Evolutionary conservation across 768 basidiomycete genomes (phyloP).

Genomic region (Phlebiopsis gigantea): DNA sequence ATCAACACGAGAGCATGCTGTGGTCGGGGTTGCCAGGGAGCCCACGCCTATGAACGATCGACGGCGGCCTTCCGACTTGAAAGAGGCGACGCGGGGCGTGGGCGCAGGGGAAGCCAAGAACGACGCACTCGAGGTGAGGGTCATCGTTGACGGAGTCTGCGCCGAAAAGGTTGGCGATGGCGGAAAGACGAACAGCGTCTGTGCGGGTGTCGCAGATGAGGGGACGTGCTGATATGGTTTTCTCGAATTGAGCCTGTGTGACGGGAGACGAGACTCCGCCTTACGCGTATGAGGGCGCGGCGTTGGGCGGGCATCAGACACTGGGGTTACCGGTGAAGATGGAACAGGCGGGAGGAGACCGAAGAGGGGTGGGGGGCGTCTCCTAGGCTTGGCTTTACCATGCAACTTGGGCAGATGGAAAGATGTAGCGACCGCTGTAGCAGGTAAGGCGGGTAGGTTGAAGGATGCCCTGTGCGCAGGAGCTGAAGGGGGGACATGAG

Average conservation of each 20-base stretch:
- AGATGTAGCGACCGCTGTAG: constrained; percentile 46
- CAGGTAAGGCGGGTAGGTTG: constrained; percentile 43
- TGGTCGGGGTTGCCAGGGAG: constrained; percentile 67
- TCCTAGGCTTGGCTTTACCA: constrained; percentile 38
- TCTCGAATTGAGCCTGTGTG: not conserved
- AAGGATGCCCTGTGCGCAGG: constrained; percentile 50
- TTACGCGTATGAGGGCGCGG: constrained; percentile 33
- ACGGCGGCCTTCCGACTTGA: constrained; percentile 60
- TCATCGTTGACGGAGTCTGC: constrained; percentile 77
- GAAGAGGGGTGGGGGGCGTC: constrained; percentile 55
- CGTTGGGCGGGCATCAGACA: constrained; percentile 36
- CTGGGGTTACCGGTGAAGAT: constrained; percentile 57
- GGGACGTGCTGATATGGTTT: constrained; percentile 15
- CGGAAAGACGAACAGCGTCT: constrained; percentile 84
- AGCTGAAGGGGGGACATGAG: constrained; percentile 22
- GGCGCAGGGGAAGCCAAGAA: constrained; percentile 54
- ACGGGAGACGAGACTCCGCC: constrained; percentile 1
- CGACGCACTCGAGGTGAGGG: constrained; percentile 58
- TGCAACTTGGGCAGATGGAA: constrained; percentile 37
- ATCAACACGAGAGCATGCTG: constrained; percentile 79
- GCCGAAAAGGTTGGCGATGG: constrained; percentile 55
- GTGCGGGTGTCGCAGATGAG: constrained; percentile 53
- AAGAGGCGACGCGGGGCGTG: constrained; percentile 64
- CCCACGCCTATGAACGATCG: constrained; percentile 72
- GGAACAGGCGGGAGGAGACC: constrained; percentile 65